Conservation (phyloP, 2,329 filamentous ascomycete genomes). For the Ustulina deusta region DNA sequence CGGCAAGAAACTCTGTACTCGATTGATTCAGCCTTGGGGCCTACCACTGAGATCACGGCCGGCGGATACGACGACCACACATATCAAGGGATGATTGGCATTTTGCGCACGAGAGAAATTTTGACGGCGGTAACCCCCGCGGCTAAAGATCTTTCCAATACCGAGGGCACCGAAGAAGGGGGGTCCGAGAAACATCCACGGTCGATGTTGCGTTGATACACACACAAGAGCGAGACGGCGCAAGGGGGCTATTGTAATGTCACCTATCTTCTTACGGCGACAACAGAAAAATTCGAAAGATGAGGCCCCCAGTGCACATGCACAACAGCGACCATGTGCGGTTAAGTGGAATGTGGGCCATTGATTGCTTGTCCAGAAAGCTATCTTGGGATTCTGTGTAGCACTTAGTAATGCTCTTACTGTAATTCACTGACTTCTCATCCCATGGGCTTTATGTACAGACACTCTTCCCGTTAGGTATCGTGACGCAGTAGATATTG, state of each 20-base stretch:
- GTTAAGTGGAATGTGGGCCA: background rate
- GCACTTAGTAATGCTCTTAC: background rate
- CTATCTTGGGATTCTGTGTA: background rate
- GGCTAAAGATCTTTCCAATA: background rate
- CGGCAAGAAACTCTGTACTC: background rate
- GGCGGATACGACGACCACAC: background rate
- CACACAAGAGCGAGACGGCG: background rate
- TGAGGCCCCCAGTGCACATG: background rate
- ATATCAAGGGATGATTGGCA: slow-evolving; percentile 15
- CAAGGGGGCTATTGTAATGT: background rate
- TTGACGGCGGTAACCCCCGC: slow-evolving; percentile 19
- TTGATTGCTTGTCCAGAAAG: background rate
- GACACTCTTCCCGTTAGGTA: background rate
- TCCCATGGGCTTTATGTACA: background rate
- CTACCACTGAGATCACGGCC: slow-evolving; percentile 20
- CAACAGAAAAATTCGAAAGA: background rate
- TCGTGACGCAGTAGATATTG: no score
- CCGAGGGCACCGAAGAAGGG: background rate
- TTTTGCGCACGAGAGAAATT: slow-evolving; percentile 31
- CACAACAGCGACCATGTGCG: no score
- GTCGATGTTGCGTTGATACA: background rate
- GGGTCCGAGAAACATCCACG: background rate
- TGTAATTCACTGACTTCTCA: background rate
- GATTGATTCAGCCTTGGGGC: background rate
- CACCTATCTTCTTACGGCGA: background rate